Conservation (phyloP, 768 basidiomycete species). For the Russula earlei region DNA sequence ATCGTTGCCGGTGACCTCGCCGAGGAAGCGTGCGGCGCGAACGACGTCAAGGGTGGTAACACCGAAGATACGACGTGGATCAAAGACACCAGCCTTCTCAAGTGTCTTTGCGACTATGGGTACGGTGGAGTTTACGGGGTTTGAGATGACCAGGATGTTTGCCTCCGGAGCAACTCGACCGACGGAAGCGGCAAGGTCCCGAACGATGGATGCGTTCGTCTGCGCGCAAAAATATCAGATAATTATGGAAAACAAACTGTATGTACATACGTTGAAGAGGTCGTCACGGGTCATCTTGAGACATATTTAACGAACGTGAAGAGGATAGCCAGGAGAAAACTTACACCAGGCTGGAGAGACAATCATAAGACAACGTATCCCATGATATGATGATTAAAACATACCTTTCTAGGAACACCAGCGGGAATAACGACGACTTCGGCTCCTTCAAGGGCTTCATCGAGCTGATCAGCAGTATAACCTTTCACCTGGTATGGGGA, state of each 20-base stretch:
- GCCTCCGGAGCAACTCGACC: constrained; percentile 83
- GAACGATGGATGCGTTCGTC: constrained; percentile 97
- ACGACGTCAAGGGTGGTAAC: constrained; percentile 98
- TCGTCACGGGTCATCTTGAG: constrained; percentile 90
- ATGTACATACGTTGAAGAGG: constrained; percentile 77
- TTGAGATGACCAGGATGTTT: constrained; percentile 94
- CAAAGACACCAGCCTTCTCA: constrained; percentile 85
- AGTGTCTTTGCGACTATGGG: constrained; percentile 92
- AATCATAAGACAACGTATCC: constrained; percentile 24
- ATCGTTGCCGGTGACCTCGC: constrained; percentile 51
- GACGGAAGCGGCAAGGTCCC: constrained; percentile 85
- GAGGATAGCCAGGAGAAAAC: constrained; percentile 27
- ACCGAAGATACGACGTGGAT: constrained; percentile 86
- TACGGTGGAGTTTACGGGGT: constrained; percentile 97
- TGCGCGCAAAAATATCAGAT: constrained; percentile 25
- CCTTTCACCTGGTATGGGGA: constrained; percentile 65
- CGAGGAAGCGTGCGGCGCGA: constrained; percentile 86
- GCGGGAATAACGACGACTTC: constrained; percentile 96
- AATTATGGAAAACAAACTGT: background rate
- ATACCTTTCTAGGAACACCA: constrained; percentile 96
- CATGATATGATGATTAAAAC: constrained; percentile 15
- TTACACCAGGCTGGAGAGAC: constrained; percentile 64
- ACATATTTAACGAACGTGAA: constrained; percentile 24
- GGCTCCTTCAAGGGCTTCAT: constrained; percentile 80
- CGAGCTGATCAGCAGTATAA: constrained; percentile 78